Base-by-base conservation (phyloP, 768 basidiomycete genomes). In the Kondoa subrosea region DNA sequence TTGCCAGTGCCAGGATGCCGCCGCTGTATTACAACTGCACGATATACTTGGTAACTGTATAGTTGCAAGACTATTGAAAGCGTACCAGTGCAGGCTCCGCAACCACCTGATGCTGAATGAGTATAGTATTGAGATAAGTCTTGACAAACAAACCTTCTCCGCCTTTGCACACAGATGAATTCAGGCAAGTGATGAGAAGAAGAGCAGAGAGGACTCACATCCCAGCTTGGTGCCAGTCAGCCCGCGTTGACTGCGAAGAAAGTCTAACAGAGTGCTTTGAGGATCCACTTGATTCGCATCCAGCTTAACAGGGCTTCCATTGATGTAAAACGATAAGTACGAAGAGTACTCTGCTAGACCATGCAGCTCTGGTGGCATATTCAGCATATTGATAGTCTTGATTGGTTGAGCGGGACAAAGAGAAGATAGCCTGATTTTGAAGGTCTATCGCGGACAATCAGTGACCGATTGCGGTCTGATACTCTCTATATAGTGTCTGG, bases 1-100 rank as follows among this genome's bases (percentile, higher is more conserved):
- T 50, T 4, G 17, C 59, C 56, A 0, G 65, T 50, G 8, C 40
- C 40, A 50, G 40, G 40, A 21, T 50, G 40, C 40, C 21, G 40
- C 21, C 40, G 40, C 40, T 50, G 40, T 50, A 50, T 50, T 8
- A 50, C 40, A 21, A 50, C 40, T 50, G 21, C 12, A 8, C 12
- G 40, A 21, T 8, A 50, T 21, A 50, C 8, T 50, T 8, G 21
- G 40, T 21, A 50, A 50, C 8, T 21, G 8, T 8, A 50, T 8
- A 21, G 21, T 30, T 34, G 17, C 16, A 57, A 15, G n/a, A 29
- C 17, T 26, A 17, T 14, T 40, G 34, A 17, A 66, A 33, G 32
- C 65, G n/a, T 63, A 40, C 70, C 71, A n/a, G 71, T 71, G 59
- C 69, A 71, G 1, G 72, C 72, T 12, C 73, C 73, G 50, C 73